Percentiles rank a stretch among this genome's conserved stretches.
These are phyloP conservation scores for Annulohypoxylon bovei DNA, from an alignment of 495 filamentous ascomycete genomes.

Conservation along the genomic window DNA sequence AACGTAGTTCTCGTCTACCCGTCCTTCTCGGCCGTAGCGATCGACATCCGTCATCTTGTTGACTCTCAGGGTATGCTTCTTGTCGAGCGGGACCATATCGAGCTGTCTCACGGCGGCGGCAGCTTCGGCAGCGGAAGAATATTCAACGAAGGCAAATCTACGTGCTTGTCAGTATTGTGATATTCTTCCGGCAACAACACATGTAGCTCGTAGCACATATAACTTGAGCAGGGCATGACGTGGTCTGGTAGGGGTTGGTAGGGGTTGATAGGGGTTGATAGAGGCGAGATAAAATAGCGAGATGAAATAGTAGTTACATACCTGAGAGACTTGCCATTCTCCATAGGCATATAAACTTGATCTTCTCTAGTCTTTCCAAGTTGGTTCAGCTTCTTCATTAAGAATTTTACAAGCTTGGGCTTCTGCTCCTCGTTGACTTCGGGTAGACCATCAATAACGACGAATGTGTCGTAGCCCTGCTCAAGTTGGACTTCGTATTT, in stretches of 20 bases:
- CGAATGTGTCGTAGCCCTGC: slow-evolving; percentile 93
- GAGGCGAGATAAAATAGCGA: background rate
- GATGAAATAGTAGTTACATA: slow-evolving; percentile 57
- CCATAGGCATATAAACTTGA: slow-evolving; percentile 90
- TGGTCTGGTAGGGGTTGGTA: background rate
- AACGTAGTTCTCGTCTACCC: slow-evolving; percentile 88
- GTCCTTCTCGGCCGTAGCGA: slow-evolving; percentile 91
- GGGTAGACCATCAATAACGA: slow-evolving; percentile 94
- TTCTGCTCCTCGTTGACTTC: slow-evolving; percentile 83
- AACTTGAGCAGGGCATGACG: background rate
- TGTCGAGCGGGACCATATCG: slow-evolving; percentile 85
- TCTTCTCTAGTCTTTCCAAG: slow-evolving; percentile 88
- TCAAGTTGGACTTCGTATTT: slow-evolving; percentile 96
- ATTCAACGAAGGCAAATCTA: slow-evolving; percentile 96
- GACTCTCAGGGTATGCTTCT: slow-evolving; percentile 91
- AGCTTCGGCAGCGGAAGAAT: slow-evolving; percentile 90
- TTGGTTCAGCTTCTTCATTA: slow-evolving; percentile 86
- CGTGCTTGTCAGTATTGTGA: slow-evolving; percentile 21
- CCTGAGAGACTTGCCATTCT: slow-evolving; percentile 84
- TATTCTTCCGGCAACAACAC: background rate
- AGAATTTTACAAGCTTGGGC: slow-evolving; percentile 91
- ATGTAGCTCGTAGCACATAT: background rate
- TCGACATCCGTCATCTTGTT: slow-evolving; percentile 99
- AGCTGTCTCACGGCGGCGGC: slow-evolving; percentile 86
- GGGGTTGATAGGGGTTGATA: background rate